Base-by-base conservation (phyloP, 257 asterid species). In the Petunia secreta region DNA sequence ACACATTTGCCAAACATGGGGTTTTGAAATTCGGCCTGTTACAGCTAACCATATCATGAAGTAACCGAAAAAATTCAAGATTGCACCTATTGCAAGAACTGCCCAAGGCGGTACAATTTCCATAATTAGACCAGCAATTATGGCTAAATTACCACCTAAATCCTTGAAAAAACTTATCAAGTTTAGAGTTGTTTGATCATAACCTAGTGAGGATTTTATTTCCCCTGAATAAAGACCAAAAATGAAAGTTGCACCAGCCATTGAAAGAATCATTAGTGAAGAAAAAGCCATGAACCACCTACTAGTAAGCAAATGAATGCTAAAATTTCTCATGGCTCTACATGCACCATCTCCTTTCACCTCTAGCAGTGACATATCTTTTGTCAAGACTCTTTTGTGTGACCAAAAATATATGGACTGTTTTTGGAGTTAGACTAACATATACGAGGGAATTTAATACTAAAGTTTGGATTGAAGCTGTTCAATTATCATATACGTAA, bases 211-310 rank as follows among this genome's bases (percentile, higher is more conserved):
- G 3, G 88, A 65, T 10, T 90, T 91, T 48, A 91, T 80, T 4
- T 82, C 89, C 2, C 80, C 84, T 6, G 97, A 91, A 84, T 90
- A 91, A n/a, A 87, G 77, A 3, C 92, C 94, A 71, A 90, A 90
- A 80, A 90, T 89, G 83, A 87, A 91, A 4, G 91, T 86, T 4
- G 97, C 91, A 11, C 97, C 97, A 2, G 97, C 80, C 87, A 86
- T 80, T 77, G 91, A 79, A 90, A 90, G 82, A 80, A 91, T 87
- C 5, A 86, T 87, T 6, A 85, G 80, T 16, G 87, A 85, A 1
- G 91, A 92, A 73, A 91, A 90, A 7, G 85, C 83, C 94, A 88
- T 89, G 87, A 86, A 91, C 92, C 92, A 89, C 69, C 90, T 84
- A 46, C 92, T 79, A 8, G 80, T 73, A 57, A 91, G 14, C 8